Evolutionary conservation across 2,329 filamentous ascomycete species (phyloP), one percentile per base, ranked within the genome.

Genomic region (Fusarium sp.): DNA sequence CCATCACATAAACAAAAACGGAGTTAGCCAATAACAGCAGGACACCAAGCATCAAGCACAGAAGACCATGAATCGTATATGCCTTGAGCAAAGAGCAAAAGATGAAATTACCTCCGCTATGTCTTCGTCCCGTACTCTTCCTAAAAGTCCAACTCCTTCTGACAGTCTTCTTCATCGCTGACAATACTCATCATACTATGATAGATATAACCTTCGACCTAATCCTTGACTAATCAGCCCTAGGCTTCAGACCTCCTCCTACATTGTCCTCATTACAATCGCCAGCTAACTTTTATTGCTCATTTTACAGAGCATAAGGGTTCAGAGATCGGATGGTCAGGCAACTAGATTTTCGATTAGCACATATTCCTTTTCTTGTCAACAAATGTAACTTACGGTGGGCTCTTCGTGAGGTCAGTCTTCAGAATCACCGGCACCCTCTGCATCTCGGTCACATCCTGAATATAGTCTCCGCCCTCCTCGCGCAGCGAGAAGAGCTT

Each of bases 381-480:
- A 37, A 7, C 20, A n/a, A 30, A n/a, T 14, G 7, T 4, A 22
- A 95, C 96, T 90, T 92, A 99, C 94, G 96, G 96, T 82, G 96
- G 96, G 83, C 95, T 98, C 92, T 99, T 99, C 82, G 87, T 93
- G 75, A 99, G 87, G 82, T 99, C 96, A 70, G 96, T 98, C 90
- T 97, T 98, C 76, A 99, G 83, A 78, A 99, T 97, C 71, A 99
- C 92, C n/a, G 96, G 96, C 65, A 99, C 92, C 72, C 95, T 88
- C 43, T 93, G 95, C 94, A 99, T 97, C 85, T 99, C 96, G 59
- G 90, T 94, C 71, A 99, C 94, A 79, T 99, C 96, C 82, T 99
- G 96, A 76, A 99, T 97, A 83, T 96, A 96, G 74, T 98, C 92
- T 70, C 95, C 95, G 72, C 92, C 91, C 81, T 97, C 92, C 79